Evolutionary conservation across 2,329 filamentous ascomycete species (phyloP).

Genomic region (Atkinsonella texensis): DNA sequence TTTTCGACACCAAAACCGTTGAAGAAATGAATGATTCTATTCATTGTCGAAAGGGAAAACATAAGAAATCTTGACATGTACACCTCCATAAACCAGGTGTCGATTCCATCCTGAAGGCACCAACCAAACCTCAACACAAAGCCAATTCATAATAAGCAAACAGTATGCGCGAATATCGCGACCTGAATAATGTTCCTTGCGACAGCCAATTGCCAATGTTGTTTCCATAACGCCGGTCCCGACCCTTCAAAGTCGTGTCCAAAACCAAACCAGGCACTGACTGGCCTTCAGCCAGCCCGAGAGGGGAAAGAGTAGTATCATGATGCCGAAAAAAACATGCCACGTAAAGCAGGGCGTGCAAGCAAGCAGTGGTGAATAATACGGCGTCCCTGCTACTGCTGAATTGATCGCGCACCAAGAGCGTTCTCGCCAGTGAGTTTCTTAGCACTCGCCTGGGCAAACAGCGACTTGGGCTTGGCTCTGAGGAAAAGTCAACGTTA

Average conservation of each 20-base stretch:
- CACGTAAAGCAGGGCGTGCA: no score
- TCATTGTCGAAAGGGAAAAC: neutral
- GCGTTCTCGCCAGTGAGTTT: slow-evolving; percentile 40
- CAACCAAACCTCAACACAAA: neutral
- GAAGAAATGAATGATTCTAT: neutral
- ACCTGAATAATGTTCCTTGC: neutral
- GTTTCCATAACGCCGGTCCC: neutral
- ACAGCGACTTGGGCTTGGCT: slow-evolving; percentile 55
- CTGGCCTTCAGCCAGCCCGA: no score
- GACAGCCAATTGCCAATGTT: neutral
- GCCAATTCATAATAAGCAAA: neutral
- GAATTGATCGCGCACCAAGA: slow-evolving; percentile 24
- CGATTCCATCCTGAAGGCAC: neutral
- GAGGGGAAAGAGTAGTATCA: no score
- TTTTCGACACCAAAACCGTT: no score
- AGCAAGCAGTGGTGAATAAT: neutral
- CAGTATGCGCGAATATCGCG: neutral
- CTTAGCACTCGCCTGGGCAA: slow-evolving; percentile 53
- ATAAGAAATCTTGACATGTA: neutral
- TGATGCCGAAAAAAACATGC: slow-evolving; percentile 2
- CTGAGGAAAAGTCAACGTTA: slow-evolving; percentile 21
- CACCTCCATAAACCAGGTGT: neutral
- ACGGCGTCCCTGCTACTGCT: slow-evolving; percentile 11
- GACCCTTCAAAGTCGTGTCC: no score
- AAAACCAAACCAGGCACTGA: no score